phyloP scores from a whole-genome alignment of 768 basidiomycete genomes.

The Tylopilus cervinicoccineus region DNA sequence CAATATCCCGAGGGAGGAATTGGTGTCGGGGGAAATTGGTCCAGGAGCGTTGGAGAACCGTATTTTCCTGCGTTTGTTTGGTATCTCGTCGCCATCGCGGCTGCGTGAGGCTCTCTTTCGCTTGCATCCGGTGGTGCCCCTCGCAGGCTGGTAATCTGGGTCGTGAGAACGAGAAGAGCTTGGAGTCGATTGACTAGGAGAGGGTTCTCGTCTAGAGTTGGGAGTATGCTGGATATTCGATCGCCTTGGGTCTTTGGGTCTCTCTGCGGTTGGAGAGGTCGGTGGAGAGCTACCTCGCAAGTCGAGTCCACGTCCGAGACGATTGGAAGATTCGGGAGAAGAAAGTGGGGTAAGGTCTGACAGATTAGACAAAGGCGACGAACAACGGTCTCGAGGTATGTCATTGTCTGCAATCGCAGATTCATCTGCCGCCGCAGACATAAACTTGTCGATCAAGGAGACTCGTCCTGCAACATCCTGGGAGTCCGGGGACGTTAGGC shows the following conservation, averaged over 20 bases:
- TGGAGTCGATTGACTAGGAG: not conserved
- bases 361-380: slow-evolving; percentile 25
- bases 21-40: not conserved
- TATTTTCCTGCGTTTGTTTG: slow-evolving; percentile 12
- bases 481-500: slow-evolving; percentile 6
- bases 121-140: slow-evolving; percentile 11
- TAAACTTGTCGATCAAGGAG: slow-evolving; percentile 28
- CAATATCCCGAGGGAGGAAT: not conserved
- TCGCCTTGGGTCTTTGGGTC: not conserved
- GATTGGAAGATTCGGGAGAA: slow-evolving; percentile 17
- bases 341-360: slow-evolving; percentile 31
- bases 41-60: not conserved
- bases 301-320: not conserved
- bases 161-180: slow-evolving; percentile 1
- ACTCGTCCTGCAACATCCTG: slow-evolving; percentile 10
- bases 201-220: not conserved
- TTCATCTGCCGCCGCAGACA: slow-evolving; percentile 22
- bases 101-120: slow-evolving; percentile 13
- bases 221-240: not conserved
- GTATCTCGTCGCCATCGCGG: slow-evolving; percentile 9
- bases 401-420: slow-evolving; percentile 1
- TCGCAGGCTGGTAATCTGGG: slow-evolving; percentile 17
- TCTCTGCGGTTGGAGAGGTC: slow-evolving; percentile 15
- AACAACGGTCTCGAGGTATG: slow-evolving; percentile 10
- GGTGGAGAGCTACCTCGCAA: slow-evolving; percentile 13